Percentiles rank a stretch among this genome's conserved stretches.
These are phyloP conservation scores for Auricularia heimuer DNA, from an alignment of 768 basidiomycete species.

Conservation along the genomic window DNA sequence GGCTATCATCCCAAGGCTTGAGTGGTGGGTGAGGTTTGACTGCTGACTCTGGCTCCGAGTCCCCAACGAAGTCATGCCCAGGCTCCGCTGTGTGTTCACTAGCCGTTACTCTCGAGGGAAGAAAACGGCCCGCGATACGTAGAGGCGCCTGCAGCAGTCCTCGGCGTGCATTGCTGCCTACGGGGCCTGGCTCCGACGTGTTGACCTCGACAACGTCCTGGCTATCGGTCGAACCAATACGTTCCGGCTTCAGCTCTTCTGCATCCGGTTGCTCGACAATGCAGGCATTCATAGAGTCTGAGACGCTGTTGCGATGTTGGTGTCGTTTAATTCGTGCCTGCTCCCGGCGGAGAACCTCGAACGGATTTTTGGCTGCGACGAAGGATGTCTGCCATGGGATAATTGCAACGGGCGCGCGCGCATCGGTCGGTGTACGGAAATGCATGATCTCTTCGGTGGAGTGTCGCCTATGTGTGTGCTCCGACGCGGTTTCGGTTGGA, in stretches of 20 bases:
- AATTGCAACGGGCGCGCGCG: not conserved
- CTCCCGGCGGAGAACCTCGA: not conserved
- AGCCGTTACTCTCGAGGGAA: not conserved
- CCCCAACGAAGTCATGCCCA: not conserved
- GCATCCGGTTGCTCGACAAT: not conserved
- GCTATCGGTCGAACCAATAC: not conserved
- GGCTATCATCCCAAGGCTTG: not conserved
- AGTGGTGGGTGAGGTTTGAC: not conserved
- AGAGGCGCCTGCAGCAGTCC: not conserved
- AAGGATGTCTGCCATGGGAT: not conserved
- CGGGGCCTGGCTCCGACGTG: not conserved
- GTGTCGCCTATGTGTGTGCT: not conserved
- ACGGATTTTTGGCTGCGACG: not conserved
- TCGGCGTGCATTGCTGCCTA: not conserved
- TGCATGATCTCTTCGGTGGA: conserved; percentile 1
- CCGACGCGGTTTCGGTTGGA: not conserved
- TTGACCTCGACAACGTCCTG: not conserved
- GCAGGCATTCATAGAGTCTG: not conserved
- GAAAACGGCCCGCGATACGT: not conserved
- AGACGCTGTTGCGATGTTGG: not conserved
- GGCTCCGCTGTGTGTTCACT: not conserved
- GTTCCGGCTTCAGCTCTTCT: not conserved
- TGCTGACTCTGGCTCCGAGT: not conserved
- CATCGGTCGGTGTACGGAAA: not conserved
- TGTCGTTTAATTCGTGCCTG: not conserved